Conservation (phyloP, 345 rosid species). For the Fremontodendron californicum region DNA sequence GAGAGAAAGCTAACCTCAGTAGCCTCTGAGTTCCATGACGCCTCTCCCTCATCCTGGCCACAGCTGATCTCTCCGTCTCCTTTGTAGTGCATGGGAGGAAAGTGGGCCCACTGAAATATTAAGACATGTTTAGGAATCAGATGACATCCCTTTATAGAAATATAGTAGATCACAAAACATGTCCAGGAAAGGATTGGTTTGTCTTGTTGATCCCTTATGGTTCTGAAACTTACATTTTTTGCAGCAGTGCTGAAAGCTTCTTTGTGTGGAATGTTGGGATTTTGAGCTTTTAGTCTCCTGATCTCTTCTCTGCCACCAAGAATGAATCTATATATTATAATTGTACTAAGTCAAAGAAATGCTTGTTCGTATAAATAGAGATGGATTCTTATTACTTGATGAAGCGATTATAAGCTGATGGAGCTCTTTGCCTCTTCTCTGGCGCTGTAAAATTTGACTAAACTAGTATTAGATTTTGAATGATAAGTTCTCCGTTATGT, state of each 20-base stretch:
- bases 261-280: conserved; percentile 92
- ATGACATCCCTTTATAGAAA: not conserved
- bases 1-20: conserved; percentile 9
- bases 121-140: conserved; percentile 10
- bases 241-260: conserved; percentile 99
- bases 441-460: conserved; percentile 53
- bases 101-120: conserved; percentile 81
- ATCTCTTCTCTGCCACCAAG: conserved; percentile 79
- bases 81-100: conserved; percentile 58
- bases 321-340: conserved; percentile 11
- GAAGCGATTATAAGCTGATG: conserved; percentile 91
- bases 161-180: not conserved
- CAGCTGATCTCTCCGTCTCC: conserved; percentile 43
- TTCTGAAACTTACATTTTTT: conserved; percentile 56
- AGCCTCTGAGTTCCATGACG: conserved; percentile 25
- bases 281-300: conserved; percentile 84
- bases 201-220: not conserved
- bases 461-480: not conserved
- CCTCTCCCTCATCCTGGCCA: conserved; percentile 32
- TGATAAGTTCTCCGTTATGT: no score
- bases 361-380: not conserved
- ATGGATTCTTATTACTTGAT: conserved; percentile 61
- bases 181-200: not conserved
- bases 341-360: not conserved
- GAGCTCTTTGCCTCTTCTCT: conserved; percentile 96